phyloP scores from a whole-genome alignment of 2,329 filamentous ascomycete species.

The Beauveria varroae region DNA sequence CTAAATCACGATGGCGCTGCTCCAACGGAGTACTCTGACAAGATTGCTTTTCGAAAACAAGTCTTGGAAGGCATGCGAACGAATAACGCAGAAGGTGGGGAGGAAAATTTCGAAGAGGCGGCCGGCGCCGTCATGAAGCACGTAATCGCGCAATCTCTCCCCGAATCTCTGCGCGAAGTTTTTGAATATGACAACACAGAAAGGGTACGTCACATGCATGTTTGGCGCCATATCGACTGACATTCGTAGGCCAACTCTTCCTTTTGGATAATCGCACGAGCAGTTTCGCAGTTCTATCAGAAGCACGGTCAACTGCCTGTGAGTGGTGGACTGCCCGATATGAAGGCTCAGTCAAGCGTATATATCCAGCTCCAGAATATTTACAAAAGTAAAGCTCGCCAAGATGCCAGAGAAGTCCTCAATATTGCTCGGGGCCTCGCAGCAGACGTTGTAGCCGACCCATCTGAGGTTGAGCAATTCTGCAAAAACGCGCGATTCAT shows the following conservation, averaged over 20 bases:
- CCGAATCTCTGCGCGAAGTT: slow-evolving; percentile 65
- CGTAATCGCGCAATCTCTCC: slow-evolving; percentile 61
- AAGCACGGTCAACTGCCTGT: slow-evolving; percentile 70
- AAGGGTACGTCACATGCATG: slow-evolving; percentile 35
- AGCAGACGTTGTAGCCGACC: slow-evolving; percentile 48
- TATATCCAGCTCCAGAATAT: slow-evolving; percentile 89
- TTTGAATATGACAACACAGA: slow-evolving; percentile 56
- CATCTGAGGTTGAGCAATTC: slow-evolving; percentile 77
- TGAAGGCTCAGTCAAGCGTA: slow-evolving; percentile 89
- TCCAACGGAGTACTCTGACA: slow-evolving; percentile 75
- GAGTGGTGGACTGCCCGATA: slow-evolving; percentile 83
- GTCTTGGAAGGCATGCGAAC: slow-evolving; percentile 62
- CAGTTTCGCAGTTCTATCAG: slow-evolving; percentile 68
- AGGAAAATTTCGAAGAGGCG: slow-evolving; percentile 97
- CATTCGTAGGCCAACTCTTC: slow-evolving; percentile 40
- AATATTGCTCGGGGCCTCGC: slow-evolving; percentile 48
- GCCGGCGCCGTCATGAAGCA: slow-evolving; percentile 80
- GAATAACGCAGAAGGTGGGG: slow-evolving; percentile 72
- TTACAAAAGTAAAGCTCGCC: slow-evolving; percentile 81
- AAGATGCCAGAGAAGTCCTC: slow-evolving; percentile 70
- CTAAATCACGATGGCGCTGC: slow-evolving; percentile 55
- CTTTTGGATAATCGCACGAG: slow-evolving; percentile 86
- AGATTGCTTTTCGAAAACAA: slow-evolving; percentile 69
- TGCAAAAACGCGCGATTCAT: slow-evolving; percentile 94
- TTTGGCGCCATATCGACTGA: slow-evolving; percentile 14